These are phyloP conservation scores for Fagopyrum tataricum DNA, from an alignment of 148 eudicot genomes.

Conservation along the genomic window DNA sequence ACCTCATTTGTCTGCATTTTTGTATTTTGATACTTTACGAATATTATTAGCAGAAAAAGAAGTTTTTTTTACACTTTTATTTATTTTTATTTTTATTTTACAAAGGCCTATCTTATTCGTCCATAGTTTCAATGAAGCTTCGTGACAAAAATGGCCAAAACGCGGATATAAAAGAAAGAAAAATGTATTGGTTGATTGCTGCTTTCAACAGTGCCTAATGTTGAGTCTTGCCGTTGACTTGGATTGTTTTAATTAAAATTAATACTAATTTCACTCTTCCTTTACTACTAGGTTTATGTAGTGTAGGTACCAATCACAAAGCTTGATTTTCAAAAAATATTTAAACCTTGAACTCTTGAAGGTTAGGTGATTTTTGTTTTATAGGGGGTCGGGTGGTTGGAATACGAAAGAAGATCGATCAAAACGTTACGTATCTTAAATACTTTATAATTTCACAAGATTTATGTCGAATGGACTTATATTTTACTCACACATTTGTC, in stretches of 20 bases:
- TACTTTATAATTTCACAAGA: too few relatives aligned
- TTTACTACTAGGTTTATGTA: background rate
- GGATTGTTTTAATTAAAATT: background rate
- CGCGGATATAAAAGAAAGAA: conserved; percentile 7
- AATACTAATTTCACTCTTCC: background rate
- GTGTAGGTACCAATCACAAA: too few relatives aligned
- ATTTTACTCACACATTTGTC: too few relatives aligned
- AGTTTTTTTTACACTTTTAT: background rate
- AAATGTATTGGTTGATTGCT: background rate
- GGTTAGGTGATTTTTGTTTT: too few relatives aligned
- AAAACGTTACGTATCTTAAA: too few relatives aligned
- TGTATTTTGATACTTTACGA: conserved; percentile 2
- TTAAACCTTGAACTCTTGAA: too few relatives aligned
- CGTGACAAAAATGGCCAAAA: conserved; percentile 6
- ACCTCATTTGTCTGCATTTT: background rate
- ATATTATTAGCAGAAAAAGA: background rate
- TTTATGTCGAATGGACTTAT: too few relatives aligned
- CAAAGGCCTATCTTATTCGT: background rate
- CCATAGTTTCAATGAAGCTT: background rate
- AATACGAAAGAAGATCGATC: too few relatives aligned
- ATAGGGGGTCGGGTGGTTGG: too few relatives aligned
- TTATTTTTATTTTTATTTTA: background rate
- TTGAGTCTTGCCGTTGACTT: background rate
- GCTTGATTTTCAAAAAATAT: too few relatives aligned
- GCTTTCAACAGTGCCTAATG: background rate